phyloP scores from a whole-genome alignment of 768 basidiomycete genomes.

The Termitomyces heimii region DNA sequence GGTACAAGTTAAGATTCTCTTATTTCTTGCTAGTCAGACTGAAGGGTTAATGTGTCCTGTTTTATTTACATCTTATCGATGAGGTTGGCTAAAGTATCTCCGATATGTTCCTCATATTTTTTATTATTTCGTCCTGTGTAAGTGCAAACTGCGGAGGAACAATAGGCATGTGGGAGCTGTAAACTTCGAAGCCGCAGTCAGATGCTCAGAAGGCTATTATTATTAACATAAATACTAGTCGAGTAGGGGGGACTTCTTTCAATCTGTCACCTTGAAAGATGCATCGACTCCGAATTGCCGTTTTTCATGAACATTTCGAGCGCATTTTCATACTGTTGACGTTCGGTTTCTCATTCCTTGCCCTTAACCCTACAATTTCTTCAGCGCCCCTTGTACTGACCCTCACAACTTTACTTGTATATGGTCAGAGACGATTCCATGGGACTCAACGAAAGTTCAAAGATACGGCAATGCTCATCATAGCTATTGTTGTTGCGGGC shows the following conservation, averaged over 20 bases:
- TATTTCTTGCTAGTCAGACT: not conserved
- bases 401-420: constrained; percentile 29
- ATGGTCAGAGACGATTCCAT: constrained; percentile 27
- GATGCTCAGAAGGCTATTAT: not conserved
- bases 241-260: not conserved
- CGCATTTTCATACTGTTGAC: constrained; percentile 18
- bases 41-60: not conserved
- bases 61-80: not conserved
- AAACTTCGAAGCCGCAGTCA: not conserved
- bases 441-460: constrained; percentile 15
- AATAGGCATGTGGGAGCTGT: not conserved
- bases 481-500: constrained; percentile 33
- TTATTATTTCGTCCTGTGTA: too few species aligned
- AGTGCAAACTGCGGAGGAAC: not conserved
- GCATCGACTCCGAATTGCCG: constrained; percentile 16
- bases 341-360: constrained; percentile 18
- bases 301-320: constrained; percentile 25
- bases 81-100: not conserved
- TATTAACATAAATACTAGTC: not conserved
- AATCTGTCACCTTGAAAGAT: constrained; percentile 12
- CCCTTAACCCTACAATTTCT: constrained; percentile 19
- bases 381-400: constrained; percentile 17
- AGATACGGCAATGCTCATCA: constrained; percentile 26
- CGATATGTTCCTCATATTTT: not conserved
- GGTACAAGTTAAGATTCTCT: not conserved